Percentiles rank a stretch among this genome's conserved stretches.
Evolutionary conservation across 2,329 filamentous ascomycete species (phyloP).

Genomic region (Colletotrichum sp.): DNA sequence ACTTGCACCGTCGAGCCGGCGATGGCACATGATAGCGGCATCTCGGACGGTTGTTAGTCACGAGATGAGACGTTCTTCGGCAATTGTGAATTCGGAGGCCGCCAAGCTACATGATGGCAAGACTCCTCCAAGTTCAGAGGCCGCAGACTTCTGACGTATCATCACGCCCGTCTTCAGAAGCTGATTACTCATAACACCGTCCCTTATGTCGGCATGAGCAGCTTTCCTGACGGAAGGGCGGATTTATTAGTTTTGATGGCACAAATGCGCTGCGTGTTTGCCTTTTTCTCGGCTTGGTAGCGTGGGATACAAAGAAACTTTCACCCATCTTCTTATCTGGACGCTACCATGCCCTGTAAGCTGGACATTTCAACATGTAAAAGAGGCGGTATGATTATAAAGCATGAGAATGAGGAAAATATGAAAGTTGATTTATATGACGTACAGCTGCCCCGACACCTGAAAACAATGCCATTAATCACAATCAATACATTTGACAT

Average conservation of each 20-base stretch:
- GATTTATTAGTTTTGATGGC: not conserved
- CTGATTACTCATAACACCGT: not conserved
- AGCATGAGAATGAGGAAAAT: not conserved
- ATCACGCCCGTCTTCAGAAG: not conserved
- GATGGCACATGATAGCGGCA: not conserved
- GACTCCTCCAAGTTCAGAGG: not conserved
- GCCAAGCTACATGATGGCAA: not conserved
- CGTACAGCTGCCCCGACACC: not conserved
- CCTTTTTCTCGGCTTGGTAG: not conserved
- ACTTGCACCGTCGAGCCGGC: not conserved
- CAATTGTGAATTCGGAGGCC: not conserved
- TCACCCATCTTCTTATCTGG: not conserved
- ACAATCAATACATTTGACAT: not conserved
- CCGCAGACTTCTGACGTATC: not conserved
- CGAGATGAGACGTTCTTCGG: not conserved
- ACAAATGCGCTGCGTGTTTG: not conserved
- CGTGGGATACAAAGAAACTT: not conserved
- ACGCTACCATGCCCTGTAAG: not conserved
- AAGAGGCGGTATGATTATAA: not conserved
- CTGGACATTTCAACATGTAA: not conserved
- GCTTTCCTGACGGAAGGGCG: not conserved
- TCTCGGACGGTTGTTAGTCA: not conserved
- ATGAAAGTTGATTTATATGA: not conserved
- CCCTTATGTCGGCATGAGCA: not conserved
- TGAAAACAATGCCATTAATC: not conserved